Conservation (phyloP, 2,329 filamentous ascomycete genomes). For the Dactylellina cionopaga region DNA sequence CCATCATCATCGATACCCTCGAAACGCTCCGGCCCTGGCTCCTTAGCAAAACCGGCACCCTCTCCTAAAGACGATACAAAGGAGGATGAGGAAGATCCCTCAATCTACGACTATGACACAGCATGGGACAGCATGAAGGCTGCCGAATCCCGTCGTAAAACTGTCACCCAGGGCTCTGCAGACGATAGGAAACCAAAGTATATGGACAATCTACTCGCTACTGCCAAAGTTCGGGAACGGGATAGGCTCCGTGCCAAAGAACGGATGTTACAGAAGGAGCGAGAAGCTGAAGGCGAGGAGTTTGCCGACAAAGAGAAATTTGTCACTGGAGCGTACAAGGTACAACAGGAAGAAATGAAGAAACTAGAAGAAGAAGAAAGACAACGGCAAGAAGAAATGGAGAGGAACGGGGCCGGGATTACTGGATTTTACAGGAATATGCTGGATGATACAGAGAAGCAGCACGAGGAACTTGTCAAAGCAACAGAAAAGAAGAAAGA, state of each 20-base stretch:
- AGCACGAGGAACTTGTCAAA: conserved; percentile 75
- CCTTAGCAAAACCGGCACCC: conserved; percentile 62
- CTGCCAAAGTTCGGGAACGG: conserved; percentile 79
- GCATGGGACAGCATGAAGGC: conserved; percentile 80
- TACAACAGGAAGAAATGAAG: conserved; percentile 79
- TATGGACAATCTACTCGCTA: conserved; percentile 77
- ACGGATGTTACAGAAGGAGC: conserved; percentile 79
- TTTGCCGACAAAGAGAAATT: conserved; percentile 86
- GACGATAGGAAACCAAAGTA: conserved; percentile 77
- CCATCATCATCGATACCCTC: conserved; percentile 56
- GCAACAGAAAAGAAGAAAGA: conserved; percentile 69
- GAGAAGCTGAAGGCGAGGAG: conserved; percentile 81
- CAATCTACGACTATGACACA: conserved; percentile 85
- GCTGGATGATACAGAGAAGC: conserved; percentile 75
- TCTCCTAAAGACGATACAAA: conserved; percentile 72
- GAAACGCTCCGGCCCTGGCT: conserved; percentile 58
- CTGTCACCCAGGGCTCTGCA: conserved; percentile 66
- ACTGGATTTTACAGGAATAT: conserved; percentile 80
- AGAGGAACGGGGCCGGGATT: conserved; percentile 76
- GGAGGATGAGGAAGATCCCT: conserved; percentile 72
- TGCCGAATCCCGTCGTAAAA: conserved; percentile 67
- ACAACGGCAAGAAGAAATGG: conserved; percentile 71
- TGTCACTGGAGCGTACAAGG: conserved; percentile 83
- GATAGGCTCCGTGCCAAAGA: conserved; percentile 82
- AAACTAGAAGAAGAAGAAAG: conserved; percentile 77